Evolutionary conservation across 2,329 filamentous ascomycete genomes (phyloP).

Genomic region (Alternaria longipes): DNA sequence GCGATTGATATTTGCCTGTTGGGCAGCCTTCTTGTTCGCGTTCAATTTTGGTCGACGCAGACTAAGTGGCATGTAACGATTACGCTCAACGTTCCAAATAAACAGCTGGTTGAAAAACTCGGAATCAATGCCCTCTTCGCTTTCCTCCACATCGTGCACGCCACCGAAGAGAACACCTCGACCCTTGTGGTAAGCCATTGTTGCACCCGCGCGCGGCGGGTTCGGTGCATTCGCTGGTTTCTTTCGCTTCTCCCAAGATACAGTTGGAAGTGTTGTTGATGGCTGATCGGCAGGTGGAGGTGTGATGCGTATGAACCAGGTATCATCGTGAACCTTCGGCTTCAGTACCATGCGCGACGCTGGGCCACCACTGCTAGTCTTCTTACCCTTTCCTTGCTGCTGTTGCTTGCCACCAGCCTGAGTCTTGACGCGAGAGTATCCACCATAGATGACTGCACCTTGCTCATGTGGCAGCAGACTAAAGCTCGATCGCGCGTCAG

Average conservation of each 20-base stretch:
- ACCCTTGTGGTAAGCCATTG: slow-evolving; percentile 94
- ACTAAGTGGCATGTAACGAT: slow-evolving; percentile 87
- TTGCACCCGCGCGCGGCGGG: slow-evolving; percentile 84
- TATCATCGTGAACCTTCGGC: slow-evolving; percentile 92
- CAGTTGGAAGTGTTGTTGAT: slow-evolving; percentile 70
- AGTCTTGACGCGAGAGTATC: slow-evolving; percentile 90
- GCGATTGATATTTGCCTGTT: slow-evolving; percentile 44
- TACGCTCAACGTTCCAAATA: slow-evolving; percentile 94
- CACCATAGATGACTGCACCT: slow-evolving; percentile 89
- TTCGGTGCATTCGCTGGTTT: slow-evolving; percentile 88
- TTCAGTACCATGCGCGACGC: slow-evolving; percentile 78
- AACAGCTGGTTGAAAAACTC: slow-evolving; percentile 95
- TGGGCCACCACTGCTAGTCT: slow-evolving; percentile 64
- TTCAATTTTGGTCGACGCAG: slow-evolving; percentile 77
- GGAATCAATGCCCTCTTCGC: slow-evolving; percentile 93
- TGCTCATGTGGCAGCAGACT: slow-evolving; percentile 89
- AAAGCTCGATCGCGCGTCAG: slow-evolving; percentile 90
- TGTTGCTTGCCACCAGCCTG: slow-evolving; percentile 66
- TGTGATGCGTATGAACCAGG: slow-evolving; percentile 87
- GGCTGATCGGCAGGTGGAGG: slow-evolving; percentile 74
- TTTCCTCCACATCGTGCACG: slow-evolving; percentile 91
- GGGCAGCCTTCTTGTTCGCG: slow-evolving; percentile 66
- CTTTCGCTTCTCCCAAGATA: slow-evolving; percentile 94
- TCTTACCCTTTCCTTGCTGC: slow-evolving; percentile 53
- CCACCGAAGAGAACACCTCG: slow-evolving; percentile 93